Conservation (phyloP, 805 yeast genomes). For the Wickerhamiella lipophila region DNA sequence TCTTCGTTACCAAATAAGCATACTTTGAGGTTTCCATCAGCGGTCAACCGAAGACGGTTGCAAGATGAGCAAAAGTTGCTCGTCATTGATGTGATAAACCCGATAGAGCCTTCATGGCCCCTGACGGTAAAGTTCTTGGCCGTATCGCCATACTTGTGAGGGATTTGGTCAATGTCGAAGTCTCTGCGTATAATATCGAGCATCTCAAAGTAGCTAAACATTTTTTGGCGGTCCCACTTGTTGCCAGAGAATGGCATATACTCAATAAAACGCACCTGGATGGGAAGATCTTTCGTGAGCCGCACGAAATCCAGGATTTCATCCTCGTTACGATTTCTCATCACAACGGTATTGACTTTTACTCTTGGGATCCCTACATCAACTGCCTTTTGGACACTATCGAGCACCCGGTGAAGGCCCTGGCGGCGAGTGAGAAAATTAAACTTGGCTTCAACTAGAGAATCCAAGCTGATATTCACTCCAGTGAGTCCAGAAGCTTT, state of each 20-base stretch:
- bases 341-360: slow-evolving; percentile 40
- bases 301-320: slow-evolving; percentile 38
- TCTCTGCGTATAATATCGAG: slow-evolving; percentile 21
- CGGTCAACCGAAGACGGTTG: slow-evolving; percentile 39
- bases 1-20: slow-evolving; percentile 44
- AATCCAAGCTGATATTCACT: slow-evolving; percentile 38
- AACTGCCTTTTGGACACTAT: slow-evolving; percentile 34
- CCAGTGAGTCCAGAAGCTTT: slow-evolving; percentile 35
- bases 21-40: slow-evolving; percentile 44
- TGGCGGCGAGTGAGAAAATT: slow-evolving; percentile 38
- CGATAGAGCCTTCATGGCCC: slow-evolving; percentile 35
- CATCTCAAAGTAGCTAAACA: slow-evolving; percentile 37
- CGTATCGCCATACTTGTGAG: slow-evolving; percentile 34
- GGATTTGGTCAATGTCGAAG: slow-evolving; percentile 26
- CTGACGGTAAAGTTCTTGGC: slow-evolving; percentile 36
- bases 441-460: slow-evolving; percentile 41
- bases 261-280: slow-evolving; percentile 43
- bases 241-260: slow-evolving; percentile 50
- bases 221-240: slow-evolving; percentile 37
- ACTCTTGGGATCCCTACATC: slow-evolving; percentile 35
- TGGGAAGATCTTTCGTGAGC: slow-evolving; percentile 30
- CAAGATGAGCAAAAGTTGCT: slow-evolving; percentile 41
- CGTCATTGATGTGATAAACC: slow-evolving; percentile 47
- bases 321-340: slow-evolving; percentile 40
- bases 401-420: slow-evolving; percentile 37